Base-by-base conservation (phyloP, 371 early-diverging fungal species). In the Smittium mucronatum region DNA sequence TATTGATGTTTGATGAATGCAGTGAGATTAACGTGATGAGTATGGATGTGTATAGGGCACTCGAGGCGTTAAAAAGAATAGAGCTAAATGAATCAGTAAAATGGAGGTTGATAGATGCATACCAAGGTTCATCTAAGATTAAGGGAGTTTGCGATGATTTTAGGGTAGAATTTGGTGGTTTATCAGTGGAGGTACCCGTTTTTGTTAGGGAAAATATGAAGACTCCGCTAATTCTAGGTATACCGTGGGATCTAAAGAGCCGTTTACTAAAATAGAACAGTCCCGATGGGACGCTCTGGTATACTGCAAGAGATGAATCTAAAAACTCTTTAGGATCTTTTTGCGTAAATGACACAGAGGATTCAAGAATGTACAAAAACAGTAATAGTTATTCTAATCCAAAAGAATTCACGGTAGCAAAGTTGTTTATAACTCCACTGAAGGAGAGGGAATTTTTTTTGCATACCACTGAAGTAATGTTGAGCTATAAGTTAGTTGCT, bases 401-500 rank as follows among this genome's bases (percentile, higher is more conserved):
- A n/a, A n/a, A n/a, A n/a, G n/a, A n/a, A n/a, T n/a, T n/a, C n/a
- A n/a, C n/a, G n/a, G n/a, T n/a, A n/a, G n/a, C n/a, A n/a, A n/a
- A n/a, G n/a, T n/a, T n/a, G n/a, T n/a, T n/a, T n/a, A n/a, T n/a
- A n/a, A n/a, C n/a, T n/a, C n/a, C n/a, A n/a, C n/a, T n/a, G n/a
- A n/a, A n/a, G 28, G 21, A 64, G 2, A 33, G 21, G 64, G 11
- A 2, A 64, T 30, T 31, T 2, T 34, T 15, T 5, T 33, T 34
- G 26, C 36, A 64, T 31, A 26, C 8, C 16, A 29, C 31, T 2
- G 31, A 31, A 64, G 64, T 64, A 2, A 2, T 47, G 21, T 57
- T 36, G 2, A 2, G 29, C 2, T 70, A 70, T 57, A 70, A 70
- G 32, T 29, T 36, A n/a, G 70, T 70, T 29, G 5, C 2, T 15